These are phyloP conservation scores for Talaromyces islandicus DNA, from an alignment of 2,329 filamentous ascomycete species.

Conservation along the genomic window DNA sequence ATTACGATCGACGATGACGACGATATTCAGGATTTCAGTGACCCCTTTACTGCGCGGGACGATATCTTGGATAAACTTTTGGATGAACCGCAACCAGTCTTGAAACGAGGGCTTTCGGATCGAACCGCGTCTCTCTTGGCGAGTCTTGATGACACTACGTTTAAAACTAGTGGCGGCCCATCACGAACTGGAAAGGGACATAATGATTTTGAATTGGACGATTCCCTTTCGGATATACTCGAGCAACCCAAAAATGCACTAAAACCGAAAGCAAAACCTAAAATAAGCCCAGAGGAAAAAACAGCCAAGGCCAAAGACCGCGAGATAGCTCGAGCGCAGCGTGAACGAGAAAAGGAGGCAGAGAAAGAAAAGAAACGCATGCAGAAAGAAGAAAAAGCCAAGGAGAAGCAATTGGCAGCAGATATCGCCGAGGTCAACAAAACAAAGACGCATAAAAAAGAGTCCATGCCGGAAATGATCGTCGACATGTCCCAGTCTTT, in stretches of 20 bases:
- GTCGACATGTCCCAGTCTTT: constrained; percentile 60
- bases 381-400: constrained; percentile 51
- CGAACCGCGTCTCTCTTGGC: constrained; percentile 37
- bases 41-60: constrained; percentile 21
- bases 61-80: constrained; percentile 21
- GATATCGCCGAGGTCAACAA: constrained; percentile 71
- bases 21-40: constrained; percentile 30
- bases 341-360: constrained; percentile 50
- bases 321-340: constrained; percentile 43
- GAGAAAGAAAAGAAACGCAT: constrained; percentile 46
- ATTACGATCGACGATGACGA: constrained; percentile 34
- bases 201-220: constrained; percentile 8
- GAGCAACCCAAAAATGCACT: constrained; percentile 24
- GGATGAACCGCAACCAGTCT: constrained; percentile 12
- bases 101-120: constrained; percentile 27
- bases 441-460: constrained; percentile 64
- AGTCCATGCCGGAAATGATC: constrained; percentile 71
- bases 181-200: neutral
- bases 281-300: constrained; percentile 37
- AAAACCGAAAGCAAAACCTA: constrained; percentile 34
- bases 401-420: constrained; percentile 58
- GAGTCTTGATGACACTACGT: constrained; percentile 17
- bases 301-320: constrained; percentile 50
- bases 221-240: constrained; percentile 33
- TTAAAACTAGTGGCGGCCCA: neutral